These are phyloP conservation scores for Sporothrix euskadiensis DNA, from an alignment of 2,329 filamentous ascomycete species.

Conservation along the genomic window DNA sequence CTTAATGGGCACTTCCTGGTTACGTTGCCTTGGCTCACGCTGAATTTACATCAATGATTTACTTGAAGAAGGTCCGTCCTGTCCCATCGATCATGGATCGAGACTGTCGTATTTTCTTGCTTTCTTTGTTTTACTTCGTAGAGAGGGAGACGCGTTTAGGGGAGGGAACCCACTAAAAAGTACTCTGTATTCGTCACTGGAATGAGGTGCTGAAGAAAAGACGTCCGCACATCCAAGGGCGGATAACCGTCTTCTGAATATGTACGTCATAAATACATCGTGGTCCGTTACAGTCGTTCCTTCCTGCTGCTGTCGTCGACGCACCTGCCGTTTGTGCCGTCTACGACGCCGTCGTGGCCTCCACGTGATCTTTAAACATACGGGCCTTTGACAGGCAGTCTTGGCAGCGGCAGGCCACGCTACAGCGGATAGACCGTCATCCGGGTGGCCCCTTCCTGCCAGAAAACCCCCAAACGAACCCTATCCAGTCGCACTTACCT, in stretches of 20 bases:
- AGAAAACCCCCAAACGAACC: not conserved
- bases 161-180: not conserved
- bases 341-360: not conserved
- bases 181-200: not conserved
- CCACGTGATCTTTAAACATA: not conserved
- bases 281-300: not conserved
- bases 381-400: not conserved
- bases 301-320: not conserved
- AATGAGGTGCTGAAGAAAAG: not conserved
- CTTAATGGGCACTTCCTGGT: not conserved
- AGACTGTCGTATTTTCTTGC: not conserved
- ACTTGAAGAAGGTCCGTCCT: not conserved
- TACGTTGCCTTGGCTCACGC: conserved; percentile 1
- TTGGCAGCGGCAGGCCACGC: conserved; percentile 5
- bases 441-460: conserved; percentile 5
- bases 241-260: too few species aligned
- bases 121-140: not conserved
- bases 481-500: not conserved
- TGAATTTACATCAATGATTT: not conserved
- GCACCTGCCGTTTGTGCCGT: not conserved
- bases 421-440: conserved; percentile 7
- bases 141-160: not conserved
- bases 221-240: too few species aligned
- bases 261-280: too few species aligned
- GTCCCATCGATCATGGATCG: not conserved